Base-by-base conservation (phyloP, 345 rosid genomes). In the Euclidium syriacum region DNA sequence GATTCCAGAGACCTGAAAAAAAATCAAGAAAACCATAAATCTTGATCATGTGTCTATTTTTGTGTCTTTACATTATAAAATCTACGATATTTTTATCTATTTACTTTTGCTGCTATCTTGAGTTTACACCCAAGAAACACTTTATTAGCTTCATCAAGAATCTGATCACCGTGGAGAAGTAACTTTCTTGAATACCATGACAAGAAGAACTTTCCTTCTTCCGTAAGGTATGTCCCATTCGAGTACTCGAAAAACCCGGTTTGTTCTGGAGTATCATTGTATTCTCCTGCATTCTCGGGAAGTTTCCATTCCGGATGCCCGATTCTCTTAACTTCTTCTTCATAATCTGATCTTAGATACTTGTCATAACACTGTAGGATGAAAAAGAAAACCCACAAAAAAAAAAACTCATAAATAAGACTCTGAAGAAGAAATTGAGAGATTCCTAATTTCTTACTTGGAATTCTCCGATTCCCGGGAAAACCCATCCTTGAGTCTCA, bases 401-500 rank as follows among this genome's bases (percentile, higher is more conserved):
- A 51, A n/a, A 41, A 27, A 22, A 36, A 29, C 17, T 26, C 52
- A 9, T 10, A 34, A 23, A 36, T 19, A 42, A 22, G 7, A 6
- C 19, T 33, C 22, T 42, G 1, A 15, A 8, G 19, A 14, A 23
- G n/a, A 40, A 15, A 32, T 16, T 2, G 8, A 58, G 10, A 46
- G 7, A 19, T 4, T 29, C 10, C 1, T 0, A 2, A 6, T 27
- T 29, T 26, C 67, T 61, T 61, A 84, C 96, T 85, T 85, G 96
- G 65, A 88, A 91, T 67, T 91, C 98, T 61, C 96, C 98, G 10
- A 91, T 79, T 33, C 95, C 95, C 0, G 98, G 95, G 44, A 78
- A 92, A 62, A 67, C 77, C 96, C 96, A 92, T 18, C 92, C 95
- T 72, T 83, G 94, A 61, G 67, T 82, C 74, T 64, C 73, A 1